phyloP scores from a whole-genome alignment of 768 basidiomycete species.

The Phylloporus sp. region DNA sequence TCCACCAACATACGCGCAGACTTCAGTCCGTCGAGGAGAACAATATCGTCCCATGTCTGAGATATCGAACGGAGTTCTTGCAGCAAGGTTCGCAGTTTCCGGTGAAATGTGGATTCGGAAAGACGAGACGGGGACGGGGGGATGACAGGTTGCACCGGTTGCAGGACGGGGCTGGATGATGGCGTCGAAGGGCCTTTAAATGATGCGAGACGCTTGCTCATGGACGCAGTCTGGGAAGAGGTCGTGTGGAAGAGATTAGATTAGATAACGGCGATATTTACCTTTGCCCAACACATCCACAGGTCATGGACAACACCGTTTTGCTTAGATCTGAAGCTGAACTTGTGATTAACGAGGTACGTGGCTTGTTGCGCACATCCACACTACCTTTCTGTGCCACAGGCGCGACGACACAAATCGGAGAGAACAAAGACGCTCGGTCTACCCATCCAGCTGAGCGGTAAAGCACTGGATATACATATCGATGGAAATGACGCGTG shows the following conservation, averaged over 20 bases:
- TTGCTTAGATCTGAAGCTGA: constrained; percentile 31
- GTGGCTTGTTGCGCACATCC: not conserved
- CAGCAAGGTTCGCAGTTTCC: constrained; percentile 65
- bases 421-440: constrained; percentile 69
- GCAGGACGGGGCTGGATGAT: constrained; percentile 57
- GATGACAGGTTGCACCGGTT: constrained; percentile 34
- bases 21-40: constrained; percentile 74
- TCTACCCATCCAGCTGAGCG: constrained; percentile 69
- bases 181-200: constrained; percentile 81
- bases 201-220: constrained; percentile 64
- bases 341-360: constrained; percentile 28
- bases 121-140: constrained; percentile 39
- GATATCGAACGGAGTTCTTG: constrained; percentile 62
- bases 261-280: too few relatives aligned
- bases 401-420: constrained; percentile 75
- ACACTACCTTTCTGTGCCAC: constrained; percentile 2
- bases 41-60: constrained; percentile 80
- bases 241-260: constrained; percentile 23
- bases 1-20: constrained; percentile 71
- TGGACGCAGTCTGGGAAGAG: constrained; percentile 15
- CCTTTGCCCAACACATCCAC: not conserved
- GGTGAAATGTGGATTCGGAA: constrained; percentile 75
- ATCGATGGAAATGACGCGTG: constrained; percentile 67
- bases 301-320: constrained; percentile 25
- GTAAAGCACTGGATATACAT: constrained; percentile 70